Evolutionary conservation across 129 eudicot genomes (phyloP), one percentile per base, ranked within the genome.

Genomic region (carrot (Daucus carota)): DNA sequence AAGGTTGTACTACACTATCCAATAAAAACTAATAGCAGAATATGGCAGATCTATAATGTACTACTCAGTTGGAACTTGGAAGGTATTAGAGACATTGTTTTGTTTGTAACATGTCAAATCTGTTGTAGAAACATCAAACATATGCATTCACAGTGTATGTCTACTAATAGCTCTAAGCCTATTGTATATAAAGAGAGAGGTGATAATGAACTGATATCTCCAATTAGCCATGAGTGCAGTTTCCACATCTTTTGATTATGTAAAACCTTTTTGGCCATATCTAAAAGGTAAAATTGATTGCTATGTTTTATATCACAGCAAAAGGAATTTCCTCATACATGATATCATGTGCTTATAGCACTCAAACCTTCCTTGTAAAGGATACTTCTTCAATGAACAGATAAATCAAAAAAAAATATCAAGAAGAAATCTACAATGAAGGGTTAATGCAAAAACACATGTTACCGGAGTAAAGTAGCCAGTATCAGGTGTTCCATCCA

Each of bases 401-500:
- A 14, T 29, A 29, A 15, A 26, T 62, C n/a, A n/a, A n/a, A 59
- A 29, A 26, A 16, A 59, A n/a, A 22, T 22, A n/a, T 57, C 16
- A 26, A 62, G 68, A 62, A 62, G 68, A 28, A 62, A 62, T 18
- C 13, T 63, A 63, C 18, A 6, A 13, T 28, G 18, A 63, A 38
- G 8, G 40, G 22, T 28, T 63, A 31, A 5, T 11, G 20, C 8
- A 11, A 62, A 29, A n/a, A n/a, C n/a, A 71, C 72, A 73, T 3
- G 75, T 32, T 90, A 93, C 98, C 81, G 82, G 97, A 57, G 83
- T 76, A 79, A 65, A 93, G 76, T 84, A 93, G 40, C 98, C 98
- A 73, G 81, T 85, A 79, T 93, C 98, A 8, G 97, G 98, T 17
- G 97, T 91, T 75, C 98, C 97, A 77, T 93, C 98, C 87, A 91